A percentile compares a stretch with the other conserved stretches of the same genome.
These are phyloP conservation scores for Penicillium riverlandense DNA, from an alignment of 495 filamentous ascomycete genomes.

Conservation along the genomic window DNA sequence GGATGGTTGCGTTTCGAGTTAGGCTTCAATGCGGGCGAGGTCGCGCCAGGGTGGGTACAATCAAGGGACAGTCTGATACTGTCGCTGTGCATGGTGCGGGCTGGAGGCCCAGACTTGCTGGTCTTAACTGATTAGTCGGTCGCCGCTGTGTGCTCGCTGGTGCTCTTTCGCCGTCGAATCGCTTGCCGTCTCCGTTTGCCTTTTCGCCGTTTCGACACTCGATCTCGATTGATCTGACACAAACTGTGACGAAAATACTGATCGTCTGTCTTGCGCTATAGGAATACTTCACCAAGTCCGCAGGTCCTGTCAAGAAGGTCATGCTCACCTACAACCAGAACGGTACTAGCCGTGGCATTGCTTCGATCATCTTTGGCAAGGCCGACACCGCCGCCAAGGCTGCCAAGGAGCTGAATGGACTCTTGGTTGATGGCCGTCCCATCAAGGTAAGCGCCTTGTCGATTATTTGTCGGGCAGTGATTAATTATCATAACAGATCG, in stretches of 20 bases:
- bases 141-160: slow-evolving; percentile 66
- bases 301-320: slow-evolving; percentile 83
- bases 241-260: slow-evolving; percentile 30
- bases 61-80: too few relatives aligned
- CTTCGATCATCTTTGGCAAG: slow-evolving; percentile 71
- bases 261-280: slow-evolving; percentile 47
- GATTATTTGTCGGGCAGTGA: not conserved
- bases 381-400: slow-evolving; percentile 75
- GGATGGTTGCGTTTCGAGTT: not conserved
- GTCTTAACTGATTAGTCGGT: slow-evolving; percentile 2
- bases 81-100: too few relatives aligned
- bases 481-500: slow-evolving; percentile 53
- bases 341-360: slow-evolving; percentile 83
- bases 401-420: slow-evolving; percentile 70
- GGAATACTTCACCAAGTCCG: slow-evolving; percentile 89
- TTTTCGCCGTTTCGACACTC: slow-evolving; percentile 19
- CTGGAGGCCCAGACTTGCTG: not conserved
- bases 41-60: not conserved
- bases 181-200: slow-evolving; percentile 15
- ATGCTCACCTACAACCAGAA: slow-evolving; percentile 88
- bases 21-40: not conserved
- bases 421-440: slow-evolving; percentile 79
- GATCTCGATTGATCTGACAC: slow-evolving; percentile 12
- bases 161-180: slow-evolving; percentile 39
- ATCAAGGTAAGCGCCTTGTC: slow-evolving; percentile 63